A percentile compares a stretch with the other conserved stretches of the same genome.
Evolutionary conservation across 1,284 basidiomycete genomes (phyloP).

Genomic region (Cutaneotrichosporon sp.): DNA sequence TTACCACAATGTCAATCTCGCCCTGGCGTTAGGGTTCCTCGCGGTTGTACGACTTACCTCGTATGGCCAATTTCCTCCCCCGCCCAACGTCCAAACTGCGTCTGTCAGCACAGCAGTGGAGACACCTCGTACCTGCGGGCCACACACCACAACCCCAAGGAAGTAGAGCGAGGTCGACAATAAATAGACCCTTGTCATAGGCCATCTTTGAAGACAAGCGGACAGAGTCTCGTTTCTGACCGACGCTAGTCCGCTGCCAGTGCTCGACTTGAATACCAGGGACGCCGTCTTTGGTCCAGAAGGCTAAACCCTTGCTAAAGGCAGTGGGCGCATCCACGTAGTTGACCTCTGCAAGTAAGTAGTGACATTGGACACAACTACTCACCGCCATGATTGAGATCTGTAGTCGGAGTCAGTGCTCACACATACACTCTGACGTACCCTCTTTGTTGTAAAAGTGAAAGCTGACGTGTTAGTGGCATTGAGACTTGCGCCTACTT

Average conservation of each 20-base stretch:
- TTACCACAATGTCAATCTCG: conserved; percentile 45
- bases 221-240: conserved; percentile 47
- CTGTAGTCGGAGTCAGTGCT: conserved; percentile 13
- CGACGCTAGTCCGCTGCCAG: conserved; percentile 22
- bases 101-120: neutral
- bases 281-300: conserved; percentile 28
- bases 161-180: conserved; percentile 70
- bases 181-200: conserved; percentile 66
- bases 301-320: conserved; percentile 29
- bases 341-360: conserved; percentile 12
- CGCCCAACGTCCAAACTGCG: conserved; percentile 44
- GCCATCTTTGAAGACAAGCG: conserved; percentile 64
- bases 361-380: neutral
- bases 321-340: conserved; percentile 25
- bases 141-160: conserved; percentile 73
- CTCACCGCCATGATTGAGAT: conserved; percentile 43
- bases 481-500: conserved; percentile 1
- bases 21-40: conserved; percentile 27
- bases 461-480: conserved; percentile 23
- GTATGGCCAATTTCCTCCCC: neutral
- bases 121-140: conserved; percentile 59
- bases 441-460: conserved; percentile 32
- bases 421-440: conserved; percentile 12
- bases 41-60: conserved; percentile 12
- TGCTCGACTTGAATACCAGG: conserved; percentile 43